Base-by-base conservation (phyloP, 495 filamentous ascomycete species). In the Hyaloscypha bicolor region DNA sequence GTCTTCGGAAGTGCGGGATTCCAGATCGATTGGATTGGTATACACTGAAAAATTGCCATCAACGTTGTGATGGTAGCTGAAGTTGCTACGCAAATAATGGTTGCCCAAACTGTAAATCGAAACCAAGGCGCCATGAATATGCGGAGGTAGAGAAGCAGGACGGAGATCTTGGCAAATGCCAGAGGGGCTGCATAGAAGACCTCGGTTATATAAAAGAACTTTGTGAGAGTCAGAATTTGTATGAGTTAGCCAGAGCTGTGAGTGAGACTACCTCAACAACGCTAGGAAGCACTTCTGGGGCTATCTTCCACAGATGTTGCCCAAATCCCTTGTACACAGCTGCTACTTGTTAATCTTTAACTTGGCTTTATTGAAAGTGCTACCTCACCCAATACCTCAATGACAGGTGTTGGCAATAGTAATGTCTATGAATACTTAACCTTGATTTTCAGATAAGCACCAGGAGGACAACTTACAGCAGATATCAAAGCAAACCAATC, bases 171-270 rank as follows among this genome's bases (percentile, higher is more conserved):
- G 11, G 53, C 30, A n/a, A 56, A 32, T 0, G 30, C 53, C 9
- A 56, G 53, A 25, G 22, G 22, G 9, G 11, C 6, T 25, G 30
- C 53, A 16, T 56, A 56, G 16, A 56, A 29, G 9, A 25, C 6
- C 16, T 56, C 2, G n/a, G 53, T 29, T 6, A 56, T 56, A 9
- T 56, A 56, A n/a, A 56, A 56, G 53, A 56, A 32, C 53, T 56
- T 6, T 56, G 6, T 16, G 8, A 19, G 11, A 48, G 3, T 56
- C 16, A 56, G 21, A 29, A 25, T 25, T 25, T 25, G 25, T 29
- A 32, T 5, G 1, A 56, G 4, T 9, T 6, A 56, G 53, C 22
- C 6, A 6, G 9, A 32, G 9, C 53, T 9, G 53, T 56, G 22
- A 16, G 6, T 22, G 2, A 16, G 4, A 25, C 1, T 32, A 56